phyloP scores from a whole-genome alignment of 192 early-diverging fungal species.

The Diversispora epigaea region DNA sequence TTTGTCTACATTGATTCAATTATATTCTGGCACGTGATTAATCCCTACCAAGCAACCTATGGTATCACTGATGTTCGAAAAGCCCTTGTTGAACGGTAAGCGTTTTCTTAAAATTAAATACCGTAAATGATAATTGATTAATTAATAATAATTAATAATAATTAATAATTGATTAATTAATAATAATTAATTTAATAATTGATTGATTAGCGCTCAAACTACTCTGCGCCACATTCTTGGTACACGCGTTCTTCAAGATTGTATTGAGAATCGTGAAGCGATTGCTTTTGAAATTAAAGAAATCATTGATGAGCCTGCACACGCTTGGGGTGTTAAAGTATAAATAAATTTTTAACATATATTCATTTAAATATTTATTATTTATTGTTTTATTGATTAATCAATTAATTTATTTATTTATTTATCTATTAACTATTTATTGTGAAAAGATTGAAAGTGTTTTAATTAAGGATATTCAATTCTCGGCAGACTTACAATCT shows the following conservation, averaged over 20 bases:
- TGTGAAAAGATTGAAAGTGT: constrained; percentile 61
- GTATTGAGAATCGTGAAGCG: constrained; percentile 85
- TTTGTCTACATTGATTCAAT: constrained; percentile 82
- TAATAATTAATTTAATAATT: too few species aligned
- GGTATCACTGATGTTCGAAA: constrained; percentile 78
- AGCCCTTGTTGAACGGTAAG: constrained; percentile 76
- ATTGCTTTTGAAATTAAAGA: constrained; percentile 84
- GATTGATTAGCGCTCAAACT: constrained; percentile 67
- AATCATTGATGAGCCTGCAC: constrained; percentile 78
- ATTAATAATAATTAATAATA: too few species aligned
- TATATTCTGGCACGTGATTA: constrained; percentile 79
- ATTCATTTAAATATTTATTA: neutral
- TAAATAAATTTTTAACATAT: constrained; percentile 26
- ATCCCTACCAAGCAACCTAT: constrained; percentile 79
- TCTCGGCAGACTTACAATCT: constrained; percentile 75
- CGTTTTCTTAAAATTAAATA: neutral
- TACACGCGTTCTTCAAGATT: constrained; percentile 78
- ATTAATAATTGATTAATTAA: neutral
- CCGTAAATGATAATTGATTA: neutral
- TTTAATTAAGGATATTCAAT: constrained; percentile 82
- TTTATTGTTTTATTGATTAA: neutral
- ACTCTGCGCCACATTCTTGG: constrained; percentile 85
- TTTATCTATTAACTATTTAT: neutral
- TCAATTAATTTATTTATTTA: neutral
- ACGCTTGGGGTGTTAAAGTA: constrained; percentile 77